Base-by-base conservation (phyloP, 1,139 yeast genomes). In the Blastobotrys malaysiensis region DNA sequence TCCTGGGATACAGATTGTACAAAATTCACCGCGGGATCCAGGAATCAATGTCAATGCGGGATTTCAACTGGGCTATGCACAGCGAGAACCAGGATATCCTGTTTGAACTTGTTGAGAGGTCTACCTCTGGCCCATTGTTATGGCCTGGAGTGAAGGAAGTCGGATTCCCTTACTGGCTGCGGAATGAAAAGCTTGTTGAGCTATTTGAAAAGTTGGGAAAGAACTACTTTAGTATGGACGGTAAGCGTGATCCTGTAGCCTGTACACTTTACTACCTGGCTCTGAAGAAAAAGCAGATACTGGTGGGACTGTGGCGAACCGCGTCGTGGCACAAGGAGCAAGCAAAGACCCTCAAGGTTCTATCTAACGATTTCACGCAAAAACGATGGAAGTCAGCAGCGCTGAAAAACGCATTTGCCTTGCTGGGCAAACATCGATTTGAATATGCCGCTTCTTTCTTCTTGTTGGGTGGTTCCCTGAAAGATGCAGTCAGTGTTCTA, bases 401-500 rank as follows among this genome's bases (percentile, higher is more conserved):
- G 0, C 72, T 82, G 64, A 93, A 93, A 65, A 93, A 93, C 71
- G 99, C 99, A 0, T 93, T 82, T 74, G 98, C 90, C 0, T 73
- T 93, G 46, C 70, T 93, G 58, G 90, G 98, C 55, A 88, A 89
- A 65, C 99, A 90, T 67, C 74, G 98, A 46, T 88, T 79, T 65
- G 71, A 80, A 65, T 95, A 91, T 69, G 95, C 98, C 0, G 97
- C 98, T 0, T 84, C 86, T 36, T 91, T 93, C 67, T 93, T 93
- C 69, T 71, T 93, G 43, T 75, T 93, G n/a, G 97, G 87, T 0
- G 93, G 79, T 54, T 76, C 89, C 1, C 71, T 88, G 18, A 79
- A 79, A 54, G 99, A 93, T 69, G 84, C 91, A 54, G 86, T 88
- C 46, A 82, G 79, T 65, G 91, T 89, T 0, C 66, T 93, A 44